Conservation (phyloP, 2,329 filamentous ascomycete species). For the Penicillium palitans region DNA sequence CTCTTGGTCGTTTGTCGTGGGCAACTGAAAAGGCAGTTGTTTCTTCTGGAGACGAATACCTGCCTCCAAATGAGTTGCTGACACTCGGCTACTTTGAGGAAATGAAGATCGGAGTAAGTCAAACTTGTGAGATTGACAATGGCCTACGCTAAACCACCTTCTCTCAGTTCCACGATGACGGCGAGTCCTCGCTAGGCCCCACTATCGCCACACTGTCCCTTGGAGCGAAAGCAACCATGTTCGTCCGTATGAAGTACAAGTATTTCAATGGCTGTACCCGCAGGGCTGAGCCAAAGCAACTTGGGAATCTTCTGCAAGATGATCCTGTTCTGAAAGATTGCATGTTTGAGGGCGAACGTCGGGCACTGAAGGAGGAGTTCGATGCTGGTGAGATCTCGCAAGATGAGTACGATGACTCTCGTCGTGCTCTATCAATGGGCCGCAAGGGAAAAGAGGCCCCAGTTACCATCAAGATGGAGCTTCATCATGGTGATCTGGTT, state of each 20-base stretch:
- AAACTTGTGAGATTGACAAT: not conserved
- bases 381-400: constrained; percentile 21
- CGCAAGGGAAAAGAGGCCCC: constrained; percentile 28
- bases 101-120: constrained; percentile 53
- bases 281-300: constrained; percentile 5
- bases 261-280: constrained; percentile 41
- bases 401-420: constrained; percentile 25
- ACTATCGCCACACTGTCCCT: constrained; percentile 58
- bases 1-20: constrained; percentile 56
- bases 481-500: constrained; percentile 59
- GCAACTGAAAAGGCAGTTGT: constrained; percentile 47
- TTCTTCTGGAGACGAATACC: constrained; percentile 22
- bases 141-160: not conserved
- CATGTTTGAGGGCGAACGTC: constrained; percentile 24
- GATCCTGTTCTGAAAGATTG: constrained; percentile 39
- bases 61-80: constrained; percentile 58
- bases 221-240: constrained; percentile 55
- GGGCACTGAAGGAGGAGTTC: constrained; percentile 24
- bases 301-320: constrained; percentile 17
- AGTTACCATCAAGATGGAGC: constrained; percentile 45
- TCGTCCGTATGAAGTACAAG: constrained; percentile 55
- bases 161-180: constrained; percentile 58
- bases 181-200: constrained; percentile 56
- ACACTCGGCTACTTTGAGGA: constrained; percentile 57
- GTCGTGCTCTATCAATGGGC: constrained; percentile 30